A percentile compares a stretch with the other conserved stretches of the same genome.
Evolutionary conservation across 2,329 filamentous ascomycete species (phyloP).

Genomic region (Cryphonectria carpinicola): DNA sequence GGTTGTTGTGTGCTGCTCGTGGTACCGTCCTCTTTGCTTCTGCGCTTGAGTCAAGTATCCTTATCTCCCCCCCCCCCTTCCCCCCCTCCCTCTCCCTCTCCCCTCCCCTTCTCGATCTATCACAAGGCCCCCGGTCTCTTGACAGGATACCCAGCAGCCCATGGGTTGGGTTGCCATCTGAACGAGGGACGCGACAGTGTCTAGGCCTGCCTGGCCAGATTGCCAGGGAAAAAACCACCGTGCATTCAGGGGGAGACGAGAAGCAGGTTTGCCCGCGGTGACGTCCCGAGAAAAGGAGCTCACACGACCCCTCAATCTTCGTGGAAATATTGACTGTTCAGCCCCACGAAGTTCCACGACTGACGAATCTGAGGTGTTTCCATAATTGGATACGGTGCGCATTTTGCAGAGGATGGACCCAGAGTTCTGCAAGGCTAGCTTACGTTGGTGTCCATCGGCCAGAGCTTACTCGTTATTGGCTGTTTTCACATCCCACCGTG

Average conservation of each 20-base stretch:
- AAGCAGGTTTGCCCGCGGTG: slow-evolving; percentile 22
- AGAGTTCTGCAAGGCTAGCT: slow-evolving; percentile 6
- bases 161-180: slow-evolving; percentile 10
- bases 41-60: slow-evolving; percentile 3
- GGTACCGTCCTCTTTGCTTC: not conserved
- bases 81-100: not conserved
- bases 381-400: slow-evolving; percentile 16
- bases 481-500: not conserved
- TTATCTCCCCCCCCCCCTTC: not conserved
- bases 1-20: not conserved
- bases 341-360: slow-evolving; percentile 6
- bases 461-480: not conserved
- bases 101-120: not conserved
- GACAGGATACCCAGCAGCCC: slow-evolving; percentile 10
- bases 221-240: slow-evolving; percentile 10
- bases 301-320: not conserved
- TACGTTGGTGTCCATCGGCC: slow-evolving; percentile 2
- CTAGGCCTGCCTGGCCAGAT: slow-evolving; percentile 8
- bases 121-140: not conserved
- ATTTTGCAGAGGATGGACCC: slow-evolving; percentile 9
- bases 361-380: slow-evolving; percentile 9
- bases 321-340: slow-evolving; percentile 20
- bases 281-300: slow-evolving; percentile 18
- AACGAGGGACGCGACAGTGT: slow-evolving; percentile 10
- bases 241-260: slow-evolving; percentile 21